phyloP scores from a whole-genome alignment of 2,329 filamentous ascomycete genomes.

The Fusarium sp. region DNA sequence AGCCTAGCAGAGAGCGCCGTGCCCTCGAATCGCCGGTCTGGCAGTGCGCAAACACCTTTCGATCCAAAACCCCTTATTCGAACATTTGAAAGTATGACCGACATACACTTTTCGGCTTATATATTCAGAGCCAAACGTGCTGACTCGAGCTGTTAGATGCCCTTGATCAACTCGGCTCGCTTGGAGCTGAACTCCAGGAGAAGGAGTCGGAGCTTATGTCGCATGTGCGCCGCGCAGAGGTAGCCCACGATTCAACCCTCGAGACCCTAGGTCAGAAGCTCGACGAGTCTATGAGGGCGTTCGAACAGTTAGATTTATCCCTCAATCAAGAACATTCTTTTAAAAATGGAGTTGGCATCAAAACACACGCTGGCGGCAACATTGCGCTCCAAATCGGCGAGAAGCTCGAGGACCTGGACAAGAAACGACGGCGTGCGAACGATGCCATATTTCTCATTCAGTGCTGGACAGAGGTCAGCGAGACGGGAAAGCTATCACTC shows the following conservation, averaged over 20 bases:
- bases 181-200: constrained; percentile 86
- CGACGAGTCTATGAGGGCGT: constrained; percentile 90
- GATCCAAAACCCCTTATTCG: constrained; percentile 97
- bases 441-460: constrained; percentile 96
- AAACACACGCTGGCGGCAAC: constrained; percentile 75
- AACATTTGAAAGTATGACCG: constrained; percentile 79
- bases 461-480: constrained; percentile 96
- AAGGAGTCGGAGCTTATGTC: constrained; percentile 91
- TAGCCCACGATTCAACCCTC: constrained; percentile 90
- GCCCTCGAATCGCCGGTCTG: constrained; percentile 82
- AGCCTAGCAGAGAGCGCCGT: constrained; percentile 86
- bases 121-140: neutral
- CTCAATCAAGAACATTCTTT: constrained; percentile 70
- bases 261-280: constrained; percentile 89
- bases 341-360: constrained; percentile 46
- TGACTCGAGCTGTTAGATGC: constrained; percentile 57
- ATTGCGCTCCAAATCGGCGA: constrained; percentile 95
- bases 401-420: constrained; percentile 90
- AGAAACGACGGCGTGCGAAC: constrained; percentile 86
- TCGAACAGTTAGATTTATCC: constrained; percentile 87
- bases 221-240: constrained; percentile 89
- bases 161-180: constrained; percentile 72
- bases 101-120: neutral
- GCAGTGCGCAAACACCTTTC: constrained; percentile 72
- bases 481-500: constrained; percentile 85